These are phyloP conservation scores for Sporothrix pseudoabietina DNA, from an alignment of 2,329 filamentous ascomycete genomes.

Conservation along the genomic window DNA sequence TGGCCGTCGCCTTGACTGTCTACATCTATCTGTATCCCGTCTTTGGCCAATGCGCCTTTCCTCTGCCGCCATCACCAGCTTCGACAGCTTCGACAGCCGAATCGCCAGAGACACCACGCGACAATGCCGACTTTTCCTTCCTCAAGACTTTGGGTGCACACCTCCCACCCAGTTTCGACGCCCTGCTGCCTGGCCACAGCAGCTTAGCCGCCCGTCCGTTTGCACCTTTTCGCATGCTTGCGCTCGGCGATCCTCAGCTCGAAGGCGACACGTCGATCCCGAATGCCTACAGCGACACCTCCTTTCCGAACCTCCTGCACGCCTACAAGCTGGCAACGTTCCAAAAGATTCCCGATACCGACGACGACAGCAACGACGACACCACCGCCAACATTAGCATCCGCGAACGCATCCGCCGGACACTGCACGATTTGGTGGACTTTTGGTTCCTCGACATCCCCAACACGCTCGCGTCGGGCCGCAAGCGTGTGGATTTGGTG, in stretches of 20 bases:
- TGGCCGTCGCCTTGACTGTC: conserved; percentile 69
- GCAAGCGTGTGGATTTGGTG: conserved; percentile 83
- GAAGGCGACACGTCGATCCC: conserved; percentile 88
- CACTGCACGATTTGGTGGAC: conserved; percentile 62
- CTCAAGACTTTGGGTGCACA: conserved; percentile 48
- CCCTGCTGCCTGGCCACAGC: conserved; percentile 31
- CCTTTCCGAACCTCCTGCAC: conserved; percentile 56
- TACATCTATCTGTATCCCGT: conserved; percentile 89
- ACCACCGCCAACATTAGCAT: conserved; percentile 50
- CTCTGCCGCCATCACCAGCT: conserved; percentile 47
- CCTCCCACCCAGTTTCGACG: conserved; percentile 20
- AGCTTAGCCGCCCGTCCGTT: conserved; percentile 37
- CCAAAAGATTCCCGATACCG: background rate
- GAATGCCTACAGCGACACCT: conserved; percentile 52
- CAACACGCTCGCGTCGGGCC: conserved; percentile 63
- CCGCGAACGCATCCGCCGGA: conserved; percentile 55
- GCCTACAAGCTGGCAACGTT: conserved; percentile 53
- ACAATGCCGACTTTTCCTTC: conserved; percentile 40
- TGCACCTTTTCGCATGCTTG: conserved; percentile 83
- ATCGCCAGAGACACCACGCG: conserved; percentile 27
- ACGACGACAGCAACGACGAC: background rate
- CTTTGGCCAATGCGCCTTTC: conserved; percentile 80
- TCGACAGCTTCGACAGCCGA: background rate
- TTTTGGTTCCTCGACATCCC: conserved; percentile 69
- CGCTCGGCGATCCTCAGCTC: conserved; percentile 88